These are phyloP conservation scores for Geotrichum restrictum DNA, from an alignment of 1,139 yeast species.

Conservation along the genomic window DNA sequence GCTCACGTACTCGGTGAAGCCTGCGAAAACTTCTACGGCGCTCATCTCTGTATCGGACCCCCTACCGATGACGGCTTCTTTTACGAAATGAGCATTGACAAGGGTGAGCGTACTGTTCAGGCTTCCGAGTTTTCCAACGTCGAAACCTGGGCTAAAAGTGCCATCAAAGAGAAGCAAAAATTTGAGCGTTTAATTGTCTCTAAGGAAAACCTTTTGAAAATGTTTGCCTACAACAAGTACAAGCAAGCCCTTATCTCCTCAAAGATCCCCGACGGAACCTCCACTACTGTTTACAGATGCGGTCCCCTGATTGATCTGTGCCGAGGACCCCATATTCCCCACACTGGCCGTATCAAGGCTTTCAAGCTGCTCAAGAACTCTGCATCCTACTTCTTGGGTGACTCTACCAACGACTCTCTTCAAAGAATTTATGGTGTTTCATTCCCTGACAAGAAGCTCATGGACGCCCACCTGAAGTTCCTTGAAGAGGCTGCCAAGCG, in stretches of 20 bases:
- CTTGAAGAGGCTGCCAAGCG: conserved; percentile 95
- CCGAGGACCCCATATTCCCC: conserved; percentile 97
- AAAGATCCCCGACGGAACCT: conserved; percentile 93
- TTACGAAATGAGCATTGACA: conserved; percentile 89
- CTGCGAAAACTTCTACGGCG: conserved; percentile 93
- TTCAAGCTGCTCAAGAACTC: conserved; percentile 93
- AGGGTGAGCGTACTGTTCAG: conserved; percentile 70
- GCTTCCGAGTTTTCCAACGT: conserved; percentile 79
- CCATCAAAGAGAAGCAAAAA: conserved; percentile 92
- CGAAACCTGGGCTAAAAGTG: conserved; percentile 85
- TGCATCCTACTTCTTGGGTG: conserved; percentile 94
- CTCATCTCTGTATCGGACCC: conserved; percentile 90
- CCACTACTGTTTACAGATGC: conserved; percentile 95
- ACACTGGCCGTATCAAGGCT: conserved; percentile 94
- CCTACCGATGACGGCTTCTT: conserved; percentile 98
- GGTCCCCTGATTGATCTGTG: conserved; percentile 97
- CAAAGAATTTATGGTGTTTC: conserved; percentile 98
- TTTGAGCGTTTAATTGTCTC: conserved; percentile 91
- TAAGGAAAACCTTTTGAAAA: conserved; percentile 83
- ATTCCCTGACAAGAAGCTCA: conserved; percentile 95
- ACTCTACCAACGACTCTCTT: conserved; percentile 83
- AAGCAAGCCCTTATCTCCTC: conserved; percentile 82
- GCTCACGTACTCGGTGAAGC: conserved; percentile 99
- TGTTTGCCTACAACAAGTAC: conserved; percentile 95
- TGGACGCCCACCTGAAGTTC: conserved; percentile 94